Evolutionary conservation across 2,329 filamentous ascomycete genomes (phyloP), one percentile per base, ranked within the genome.

Genomic region (Talaromyces amestolkiae): DNA sequence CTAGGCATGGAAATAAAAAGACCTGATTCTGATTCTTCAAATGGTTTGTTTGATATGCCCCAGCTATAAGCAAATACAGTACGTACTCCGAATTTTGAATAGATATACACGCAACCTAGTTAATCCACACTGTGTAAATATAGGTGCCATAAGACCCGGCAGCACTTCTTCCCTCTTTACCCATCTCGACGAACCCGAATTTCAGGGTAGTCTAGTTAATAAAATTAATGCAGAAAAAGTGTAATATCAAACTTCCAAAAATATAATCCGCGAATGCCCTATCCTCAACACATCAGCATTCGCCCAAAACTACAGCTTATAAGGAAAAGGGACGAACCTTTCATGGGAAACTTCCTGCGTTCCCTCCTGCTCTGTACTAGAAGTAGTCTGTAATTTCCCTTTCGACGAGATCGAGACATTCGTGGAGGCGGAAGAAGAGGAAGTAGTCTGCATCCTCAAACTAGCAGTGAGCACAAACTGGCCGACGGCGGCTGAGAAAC

Each of bases 181-280:
- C 6, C 33, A n/a, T 22, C 33, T 6, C 53, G 19, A 24, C 11
- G 1, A 56, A 37, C 11, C 33, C 33, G 5, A 11, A 56, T 37
- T 19, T 15, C 1, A 11, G 19, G 8, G 17, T 15, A 56, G 63
- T 71, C 83, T 85, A 99, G 86, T 99, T 99, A 84, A 99, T 98
- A 80, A 99, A 99, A 86, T 99, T 99, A 78, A 98, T 89, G 81
- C 93, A 97, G 85, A 99, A 99, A 83, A 98, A 97, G 83, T 99
- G 95, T 78, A 98, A 82, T 77, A 98, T 92, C 78, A 99, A 79
- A 79, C 93, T 97, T 77, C 94, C 95, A 72, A 97, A 92, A 67
- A 99, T 85, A 76, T 91, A 99, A 81, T 99, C 95, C 75, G 95
- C 93, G 79, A 99, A 99, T 45, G 95, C 94, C 78, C 93, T 96